phyloP scores from a whole-genome alignment of 1,284 basidiomycete genomes.

The Sutorius eximius region DNA sequence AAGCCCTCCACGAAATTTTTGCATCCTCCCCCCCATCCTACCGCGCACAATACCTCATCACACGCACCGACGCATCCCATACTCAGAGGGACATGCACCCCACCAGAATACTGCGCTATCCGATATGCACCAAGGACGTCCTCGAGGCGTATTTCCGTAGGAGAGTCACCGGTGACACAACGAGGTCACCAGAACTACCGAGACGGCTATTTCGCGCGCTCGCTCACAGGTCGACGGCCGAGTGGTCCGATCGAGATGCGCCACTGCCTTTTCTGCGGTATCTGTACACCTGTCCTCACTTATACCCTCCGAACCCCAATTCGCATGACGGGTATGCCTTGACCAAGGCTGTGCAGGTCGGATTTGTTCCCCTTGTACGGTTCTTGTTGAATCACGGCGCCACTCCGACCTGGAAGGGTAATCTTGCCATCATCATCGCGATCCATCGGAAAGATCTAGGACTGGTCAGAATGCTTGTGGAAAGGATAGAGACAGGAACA shows the following conservation, averaged over 20 bases:
- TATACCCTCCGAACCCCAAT: slow-evolving; percentile 50
- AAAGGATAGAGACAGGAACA: slow-evolving; percentile 42
- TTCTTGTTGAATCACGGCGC: slow-evolving; percentile 75
- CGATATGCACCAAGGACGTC: slow-evolving; percentile 59
- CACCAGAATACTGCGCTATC: slow-evolving; percentile 59
- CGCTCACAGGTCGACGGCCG: slow-evolving; percentile 21
- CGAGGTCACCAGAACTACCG: slow-evolving; percentile 48
- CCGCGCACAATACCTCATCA: slow-evolving; percentile 60
- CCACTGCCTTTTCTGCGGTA: slow-evolving; percentile 64
- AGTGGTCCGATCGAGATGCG: slow-evolving; percentile 46
- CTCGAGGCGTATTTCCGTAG: slow-evolving; percentile 49
- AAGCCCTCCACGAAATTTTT: slow-evolving; percentile 52
- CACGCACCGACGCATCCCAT: slow-evolving; percentile 30
- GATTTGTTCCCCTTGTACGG: slow-evolving; percentile 60
- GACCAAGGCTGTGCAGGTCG: slow-evolving; percentile 68
- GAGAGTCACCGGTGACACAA: not conserved
- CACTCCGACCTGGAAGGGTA: slow-evolving; percentile 59
- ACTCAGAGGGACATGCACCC: slow-evolving; percentile 31
- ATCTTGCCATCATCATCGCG: slow-evolving; percentile 71
- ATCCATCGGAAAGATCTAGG: slow-evolving; percentile 66
- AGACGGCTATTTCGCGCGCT: slow-evolving; percentile 60
- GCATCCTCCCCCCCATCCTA: slow-evolving; percentile 50
- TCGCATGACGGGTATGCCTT: slow-evolving; percentile 77
- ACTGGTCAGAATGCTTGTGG: slow-evolving; percentile 74
- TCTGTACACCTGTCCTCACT: slow-evolving; percentile 45